These are phyloP conservation scores for Arthrobotrys entomopaga DNA, from an alignment of 2,329 filamentous ascomycete species.

Conservation along the genomic window DNA sequence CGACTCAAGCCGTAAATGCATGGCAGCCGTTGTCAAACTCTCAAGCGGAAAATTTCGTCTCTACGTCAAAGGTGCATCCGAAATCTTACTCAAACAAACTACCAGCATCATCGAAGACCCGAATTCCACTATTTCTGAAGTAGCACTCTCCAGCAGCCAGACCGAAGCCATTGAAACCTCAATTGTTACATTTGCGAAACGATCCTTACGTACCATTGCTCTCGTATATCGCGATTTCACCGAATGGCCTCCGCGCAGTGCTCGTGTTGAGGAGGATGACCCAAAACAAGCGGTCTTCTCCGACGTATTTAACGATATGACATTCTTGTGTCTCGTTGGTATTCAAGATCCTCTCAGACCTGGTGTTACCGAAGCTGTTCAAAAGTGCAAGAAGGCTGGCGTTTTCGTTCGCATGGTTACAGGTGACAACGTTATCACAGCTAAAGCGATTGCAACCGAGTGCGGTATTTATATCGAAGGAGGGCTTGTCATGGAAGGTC, in stretches of 20 bases:
- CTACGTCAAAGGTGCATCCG: constrained; percentile 73
- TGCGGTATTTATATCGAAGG: constrained; percentile 73
- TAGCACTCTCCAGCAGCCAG: constrained; percentile 52
- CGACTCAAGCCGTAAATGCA: constrained; percentile 75
- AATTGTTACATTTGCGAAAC: constrained; percentile 62
- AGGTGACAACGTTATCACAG: constrained; percentile 77
- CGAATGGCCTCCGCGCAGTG: constrained; percentile 63
- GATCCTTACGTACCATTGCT: constrained; percentile 63
- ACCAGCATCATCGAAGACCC: constrained; percentile 60
- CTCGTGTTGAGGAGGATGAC: constrained; percentile 71
- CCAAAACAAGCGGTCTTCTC: constrained; percentile 72
- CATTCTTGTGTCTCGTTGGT: constrained; percentile 76
- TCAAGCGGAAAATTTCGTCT: constrained; percentile 68
- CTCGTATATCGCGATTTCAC: constrained; percentile 63
- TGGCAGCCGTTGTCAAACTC: constrained; percentile 70
- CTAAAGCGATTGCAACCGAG: constrained; percentile 76
- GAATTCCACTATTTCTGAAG: constrained; percentile 37
- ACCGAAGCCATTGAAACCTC: constrained; percentile 58
- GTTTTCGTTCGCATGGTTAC: constrained; percentile 80
- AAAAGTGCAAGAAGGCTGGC: constrained; percentile 73
- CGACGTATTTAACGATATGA: constrained; percentile 76
- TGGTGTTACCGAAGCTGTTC: constrained; percentile 75
- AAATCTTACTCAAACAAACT: constrained; percentile 71
- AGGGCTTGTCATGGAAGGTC: constrained; percentile 75
- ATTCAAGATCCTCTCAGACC: constrained; percentile 78